Conservation (phyloP, 352 stramenopile genomes). For the Globisporangium camurandrum region DNA sequence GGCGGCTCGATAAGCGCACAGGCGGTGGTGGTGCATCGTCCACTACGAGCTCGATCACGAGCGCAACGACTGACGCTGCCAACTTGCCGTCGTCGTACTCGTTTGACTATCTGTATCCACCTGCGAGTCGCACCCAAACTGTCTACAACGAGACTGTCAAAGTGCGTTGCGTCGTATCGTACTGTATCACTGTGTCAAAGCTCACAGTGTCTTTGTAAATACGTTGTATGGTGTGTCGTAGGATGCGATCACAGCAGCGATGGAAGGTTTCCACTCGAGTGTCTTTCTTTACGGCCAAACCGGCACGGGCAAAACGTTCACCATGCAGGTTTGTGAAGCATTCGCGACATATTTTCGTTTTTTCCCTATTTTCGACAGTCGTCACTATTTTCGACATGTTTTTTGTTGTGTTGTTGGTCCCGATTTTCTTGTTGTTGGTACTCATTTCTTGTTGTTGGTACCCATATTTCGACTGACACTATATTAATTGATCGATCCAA, state of each 20-base stretch:
- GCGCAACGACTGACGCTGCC: constrained; percentile 15
- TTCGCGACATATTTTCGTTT: too few species aligned
- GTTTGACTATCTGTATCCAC: constrained; percentile 86
- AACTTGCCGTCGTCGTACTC: constrained; percentile 67
- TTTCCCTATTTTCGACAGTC: too few species aligned
- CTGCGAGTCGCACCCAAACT: constrained; percentile 48
- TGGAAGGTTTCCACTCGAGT: constrained; percentile 78
- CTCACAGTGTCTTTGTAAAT: too few species aligned
- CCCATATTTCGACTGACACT: too few species aligned
- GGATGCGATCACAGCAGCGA: constrained; percentile 59
- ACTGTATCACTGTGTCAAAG: too few species aligned
- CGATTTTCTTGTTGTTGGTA: too few species aligned
- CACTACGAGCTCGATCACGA: constrained; percentile 29
- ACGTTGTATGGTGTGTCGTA: too few species aligned
- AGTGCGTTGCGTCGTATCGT: too few species aligned
- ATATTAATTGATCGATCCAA: neutral
- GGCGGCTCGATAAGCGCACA: constrained; percentile 20
- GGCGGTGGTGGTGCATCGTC: too few species aligned
- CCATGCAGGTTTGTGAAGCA: constrained; percentile 66
- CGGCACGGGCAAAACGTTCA: constrained; percentile 80
- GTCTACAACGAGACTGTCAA: constrained; percentile 85
- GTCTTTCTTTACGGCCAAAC: constrained; percentile 93
- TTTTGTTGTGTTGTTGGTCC: too few species aligned
- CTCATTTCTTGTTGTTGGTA: too few species aligned
- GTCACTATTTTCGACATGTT: too few species aligned